Percentiles rank a stretch among this genome's conserved stretches.
phyloP scores from a whole-genome alignment of 1,139 yeast genomes.

The Hansenula anomala region DNA sequence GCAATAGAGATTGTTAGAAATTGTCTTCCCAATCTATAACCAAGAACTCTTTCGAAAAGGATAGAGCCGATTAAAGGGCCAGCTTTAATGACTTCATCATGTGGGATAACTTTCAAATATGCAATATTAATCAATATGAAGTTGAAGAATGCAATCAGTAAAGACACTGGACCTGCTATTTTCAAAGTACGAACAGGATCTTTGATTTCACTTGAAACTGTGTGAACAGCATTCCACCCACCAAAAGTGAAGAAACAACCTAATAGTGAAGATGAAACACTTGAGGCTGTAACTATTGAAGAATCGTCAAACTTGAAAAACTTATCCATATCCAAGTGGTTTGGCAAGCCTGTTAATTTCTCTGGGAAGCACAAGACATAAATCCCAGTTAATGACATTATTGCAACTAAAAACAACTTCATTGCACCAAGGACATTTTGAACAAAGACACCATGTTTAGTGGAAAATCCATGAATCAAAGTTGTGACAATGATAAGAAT shows the following conservation, averaged over 20 bases:
- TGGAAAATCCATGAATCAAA: slow-evolving; percentile 48
- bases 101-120: slow-evolving; percentile 49
- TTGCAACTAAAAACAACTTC: slow-evolving; percentile 42
- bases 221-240: slow-evolving; percentile 64
- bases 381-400: slow-evolving; percentile 47
- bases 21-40: slow-evolving; percentile 45
- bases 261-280: slow-evolving; percentile 51
- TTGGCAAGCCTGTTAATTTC: slow-evolving; percentile 36
- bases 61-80: slow-evolving; percentile 58
- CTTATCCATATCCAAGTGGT: slow-evolving; percentile 31
- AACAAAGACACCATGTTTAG: slow-evolving; percentile 45
- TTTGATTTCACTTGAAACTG: slow-evolving; percentile 56
- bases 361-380: slow-evolving; percentile 43
- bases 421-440: slow-evolving; percentile 55
- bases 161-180: slow-evolving; percentile 57
- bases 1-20: slow-evolving; percentile 55
- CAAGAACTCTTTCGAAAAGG: slow-evolving; percentile 52
- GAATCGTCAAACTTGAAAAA: slow-evolving; percentile 28
- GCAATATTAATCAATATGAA: slow-evolving; percentile 52
- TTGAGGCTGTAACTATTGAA: slow-evolving; percentile 33
- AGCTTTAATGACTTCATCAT: slow-evolving; percentile 45
- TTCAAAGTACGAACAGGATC: slow-evolving; percentile 53
- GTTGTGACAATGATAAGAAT: slow-evolving; percentile 38
- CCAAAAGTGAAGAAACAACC: slow-evolving; percentile 57
- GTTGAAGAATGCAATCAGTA: slow-evolving; percentile 43